These are phyloP conservation scores for Lasiodiplodia sp. DNA, from an alignment of 2,329 filamentous ascomycete genomes.

Conservation along the genomic window DNA sequence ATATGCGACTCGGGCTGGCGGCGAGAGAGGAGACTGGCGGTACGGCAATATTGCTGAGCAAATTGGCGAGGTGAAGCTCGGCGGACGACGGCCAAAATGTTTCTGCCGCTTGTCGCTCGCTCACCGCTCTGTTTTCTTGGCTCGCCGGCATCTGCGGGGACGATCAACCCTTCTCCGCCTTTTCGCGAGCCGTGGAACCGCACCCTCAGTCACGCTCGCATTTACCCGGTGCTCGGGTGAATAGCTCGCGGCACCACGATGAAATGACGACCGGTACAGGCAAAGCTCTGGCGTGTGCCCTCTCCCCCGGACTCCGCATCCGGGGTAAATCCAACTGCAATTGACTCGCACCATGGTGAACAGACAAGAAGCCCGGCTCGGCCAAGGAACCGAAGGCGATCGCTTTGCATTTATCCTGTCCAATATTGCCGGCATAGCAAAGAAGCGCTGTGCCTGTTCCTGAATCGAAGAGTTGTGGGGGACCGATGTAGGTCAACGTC, in stretches of 20 bases:
- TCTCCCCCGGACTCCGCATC: constrained; percentile 10
- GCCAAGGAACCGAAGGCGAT: background rate
- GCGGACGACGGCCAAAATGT: background rate
- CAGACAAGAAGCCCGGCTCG: background rate
- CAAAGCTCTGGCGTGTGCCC: background rate
- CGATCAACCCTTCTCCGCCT: constrained; percentile 10
- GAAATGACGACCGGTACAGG: background rate
- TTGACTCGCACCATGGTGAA: background rate
- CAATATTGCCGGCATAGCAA: constrained; percentile 17
- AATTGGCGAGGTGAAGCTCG: background rate
- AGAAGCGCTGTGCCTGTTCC: constrained; percentile 21
- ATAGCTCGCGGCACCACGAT: background rate
- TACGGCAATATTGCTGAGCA: background rate
- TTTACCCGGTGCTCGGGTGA: constrained; percentile 24
- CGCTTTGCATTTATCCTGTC: constrained; percentile 17
- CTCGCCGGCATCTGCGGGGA: constrained; percentile 1
- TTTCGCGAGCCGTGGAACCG: constrained; percentile 6
- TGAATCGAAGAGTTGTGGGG: constrained; percentile 7
- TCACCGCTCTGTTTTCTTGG: constrained; percentile 4
- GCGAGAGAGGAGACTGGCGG: background rate
- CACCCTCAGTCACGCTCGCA: background rate
- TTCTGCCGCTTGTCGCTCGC: background rate
- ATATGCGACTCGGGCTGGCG: background rate
- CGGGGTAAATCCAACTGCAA: constrained; percentile 15
- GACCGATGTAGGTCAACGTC: constrained; percentile 2